These are phyloP conservation scores for Phytopythium cucurbitacearum DNA, from an alignment of 352 stramenopile species.

Conservation along the genomic window DNA sequence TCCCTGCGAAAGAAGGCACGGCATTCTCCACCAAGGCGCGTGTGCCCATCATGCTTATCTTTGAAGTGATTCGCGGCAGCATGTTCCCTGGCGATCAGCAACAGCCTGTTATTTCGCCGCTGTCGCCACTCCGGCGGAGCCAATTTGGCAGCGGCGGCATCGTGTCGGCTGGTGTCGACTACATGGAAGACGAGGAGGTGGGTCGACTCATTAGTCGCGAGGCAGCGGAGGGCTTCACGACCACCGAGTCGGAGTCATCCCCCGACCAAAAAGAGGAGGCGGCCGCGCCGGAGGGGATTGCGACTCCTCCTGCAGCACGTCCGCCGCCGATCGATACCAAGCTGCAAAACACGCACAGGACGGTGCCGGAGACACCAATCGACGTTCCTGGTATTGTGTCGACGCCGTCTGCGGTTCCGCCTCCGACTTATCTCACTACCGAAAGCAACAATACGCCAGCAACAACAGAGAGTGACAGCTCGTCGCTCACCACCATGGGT, in stretches of 20 bases:
- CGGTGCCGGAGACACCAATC: slow-evolving; percentile 64
- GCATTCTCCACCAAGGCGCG: slow-evolving; percentile 86
- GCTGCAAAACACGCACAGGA: slow-evolving; percentile 2
- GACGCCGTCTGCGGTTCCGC: slow-evolving; percentile 39
- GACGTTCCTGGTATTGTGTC: slow-evolving; percentile 48
- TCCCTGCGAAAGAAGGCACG: slow-evolving; percentile 83
- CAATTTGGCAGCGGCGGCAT: slow-evolving; percentile 27
- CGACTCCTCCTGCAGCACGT: slow-evolving; percentile 5
- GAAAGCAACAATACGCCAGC: slow-evolving; percentile 4
- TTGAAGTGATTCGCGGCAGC: slow-evolving; percentile 83
- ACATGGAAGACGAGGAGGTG: slow-evolving; percentile 79
- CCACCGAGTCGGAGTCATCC: slow-evolving; percentile 10
- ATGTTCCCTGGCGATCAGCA: slow-evolving; percentile 50
- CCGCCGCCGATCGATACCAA: not conserved
- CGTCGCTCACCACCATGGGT: not conserved
- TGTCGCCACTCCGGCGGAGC: slow-evolving; percentile 44
- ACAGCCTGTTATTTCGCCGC: slow-evolving; percentile 42
- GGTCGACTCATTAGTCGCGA: slow-evolving; percentile 67
- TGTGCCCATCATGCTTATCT: slow-evolving; percentile 85
- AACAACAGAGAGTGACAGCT: not conserved
- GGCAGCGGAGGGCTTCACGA: slow-evolving; percentile 47
- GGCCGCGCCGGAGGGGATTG: slow-evolving; percentile 9
- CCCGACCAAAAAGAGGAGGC: slow-evolving; percentile 24
- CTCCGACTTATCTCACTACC: slow-evolving; percentile 17
- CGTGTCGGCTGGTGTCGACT: slow-evolving; percentile 51